Evolutionary conservation across 1,284 basidiomycete genomes (phyloP), one percentile per base, ranked within the genome.

Genomic region (Agaricales sp.): DNA sequence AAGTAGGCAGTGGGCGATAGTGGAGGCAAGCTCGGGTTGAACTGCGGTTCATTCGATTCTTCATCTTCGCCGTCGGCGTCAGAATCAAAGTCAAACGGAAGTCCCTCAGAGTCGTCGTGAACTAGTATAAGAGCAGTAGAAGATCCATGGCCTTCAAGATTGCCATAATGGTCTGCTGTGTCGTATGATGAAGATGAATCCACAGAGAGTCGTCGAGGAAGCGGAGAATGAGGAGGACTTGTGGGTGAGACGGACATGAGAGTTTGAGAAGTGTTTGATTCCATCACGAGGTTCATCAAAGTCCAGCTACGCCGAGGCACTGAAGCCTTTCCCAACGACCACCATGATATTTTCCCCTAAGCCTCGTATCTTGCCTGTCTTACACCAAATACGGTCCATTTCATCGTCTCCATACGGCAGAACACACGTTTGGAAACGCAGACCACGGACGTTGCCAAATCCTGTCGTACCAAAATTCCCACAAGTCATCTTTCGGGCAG

Each of bases 391-490:
- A 0, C 74, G 80, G n/a, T 56, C 52, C 48, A 69, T 81, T 44
- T 86, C 82, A 1, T 75, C 69, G 43, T 84, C 84, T 0, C 82
- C 84, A 1, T 87, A 88, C 57, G 85, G 85, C 48, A 77, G 83
- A 13, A 78, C 85, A 1, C 86, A 88, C 64, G 77, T 88, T 56
- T 80, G 78, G 77, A 82, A 80, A 61, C 77, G 77, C 49, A 78
- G 84, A 43, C 59, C 72, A 37, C 76, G 78, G 11, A 64, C 70
- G 4, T 72, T 92, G 1, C 90, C 90, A 2, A 81, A 83, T 53
- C 90, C 91, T 2, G 67, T 91, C 55, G 83, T 91, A 0, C 86
- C 88, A 16, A 81, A 85, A 54, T 93, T 85, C 63, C 83, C 88
- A 3, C 90, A 92, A 64, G 78, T 74, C 51, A 84, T 93, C 53